These are phyloP conservation scores for Heterobasidion annosum DNA, from an alignment of 1,284 basidiomycete species.

Conservation along the genomic window DNA sequence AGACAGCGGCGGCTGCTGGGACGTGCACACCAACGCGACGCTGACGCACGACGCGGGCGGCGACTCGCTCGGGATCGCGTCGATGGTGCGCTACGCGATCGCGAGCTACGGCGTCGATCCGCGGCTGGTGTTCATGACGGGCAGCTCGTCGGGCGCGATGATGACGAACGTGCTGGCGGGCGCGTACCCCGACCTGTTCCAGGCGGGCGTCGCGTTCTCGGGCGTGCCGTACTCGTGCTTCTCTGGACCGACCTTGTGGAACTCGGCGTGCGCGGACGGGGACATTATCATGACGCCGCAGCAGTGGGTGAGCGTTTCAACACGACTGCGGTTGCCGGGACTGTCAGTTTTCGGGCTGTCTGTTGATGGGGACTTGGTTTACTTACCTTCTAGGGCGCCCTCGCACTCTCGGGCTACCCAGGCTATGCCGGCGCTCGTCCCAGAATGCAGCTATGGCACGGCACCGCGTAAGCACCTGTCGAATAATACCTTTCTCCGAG, in stretches of 20 bases:
- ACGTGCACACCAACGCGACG: constrained; percentile 32
- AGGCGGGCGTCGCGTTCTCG: constrained; percentile 37
- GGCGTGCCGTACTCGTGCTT: constrained; percentile 52
- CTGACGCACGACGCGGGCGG: constrained; percentile 45
- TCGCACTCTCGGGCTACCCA: constrained; percentile 33
- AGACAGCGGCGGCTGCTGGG: constrained; percentile 42
- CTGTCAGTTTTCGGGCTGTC: background rate
- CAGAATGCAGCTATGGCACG: constrained; percentile 48
- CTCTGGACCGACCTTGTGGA: constrained; percentile 37
- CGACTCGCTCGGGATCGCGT: constrained; percentile 44
- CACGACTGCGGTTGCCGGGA: too few species aligned
- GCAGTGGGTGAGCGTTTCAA: constrained; percentile 29
- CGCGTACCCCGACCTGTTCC: constrained; percentile 47
- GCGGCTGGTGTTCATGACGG: constrained; percentile 36
- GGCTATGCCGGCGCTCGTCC: constrained; percentile 43
- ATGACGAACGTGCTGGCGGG: constrained; percentile 50
- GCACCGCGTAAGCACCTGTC: constrained; percentile 23
- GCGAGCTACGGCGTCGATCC: constrained; percentile 36
- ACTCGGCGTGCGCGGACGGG: constrained; percentile 35
- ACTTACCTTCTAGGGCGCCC: background rate
- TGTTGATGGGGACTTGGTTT: constrained; percentile 27
- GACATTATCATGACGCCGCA: constrained; percentile 33
- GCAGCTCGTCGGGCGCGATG: constrained; percentile 50
- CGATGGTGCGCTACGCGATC: constrained; percentile 39
- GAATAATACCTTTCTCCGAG: too few species aligned